Percentiles rank a stretch among this genome's conserved stretches.
Evolutionary conservation across 495 filamentous ascomycete species (phyloP).

Genomic region (Xylaria acuta): DNA sequence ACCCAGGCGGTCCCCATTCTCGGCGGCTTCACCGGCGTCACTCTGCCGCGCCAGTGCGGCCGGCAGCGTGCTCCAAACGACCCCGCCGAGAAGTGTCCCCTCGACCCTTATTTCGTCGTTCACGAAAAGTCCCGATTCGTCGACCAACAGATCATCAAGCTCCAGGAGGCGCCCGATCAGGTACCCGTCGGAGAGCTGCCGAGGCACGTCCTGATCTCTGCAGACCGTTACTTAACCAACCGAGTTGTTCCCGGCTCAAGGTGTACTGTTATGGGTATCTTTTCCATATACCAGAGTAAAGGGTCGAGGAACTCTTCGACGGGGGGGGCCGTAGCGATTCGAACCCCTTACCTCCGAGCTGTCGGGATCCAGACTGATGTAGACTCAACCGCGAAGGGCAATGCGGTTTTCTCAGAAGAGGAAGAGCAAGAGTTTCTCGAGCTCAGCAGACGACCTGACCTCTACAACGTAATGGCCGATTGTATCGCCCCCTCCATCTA

Average conservation of each 20-base stretch:
- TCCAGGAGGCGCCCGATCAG: slow-evolving; percentile 97
- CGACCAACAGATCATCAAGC: slow-evolving; percentile 97
- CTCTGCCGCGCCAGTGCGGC: slow-evolving; percentile 79
- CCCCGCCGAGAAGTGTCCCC: slow-evolving; percentile 72
- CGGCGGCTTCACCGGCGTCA: slow-evolving; percentile 85
- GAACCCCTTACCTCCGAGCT: slow-evolving; percentile 95
- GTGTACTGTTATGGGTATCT: slow-evolving; percentile 96
- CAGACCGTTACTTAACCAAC: slow-evolving; percentile 95
- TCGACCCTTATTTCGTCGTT: slow-evolving; percentile 94
- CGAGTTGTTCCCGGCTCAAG: slow-evolving; percentile 93
- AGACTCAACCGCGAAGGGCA: slow-evolving; percentile 88
- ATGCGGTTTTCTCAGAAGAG: slow-evolving; percentile 85
- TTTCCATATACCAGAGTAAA: slow-evolving; percentile 95
- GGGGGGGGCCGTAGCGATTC: slow-evolving; percentile 84
- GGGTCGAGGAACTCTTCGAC: slow-evolving; percentile 76
- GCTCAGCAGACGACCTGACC: slow-evolving; percentile 85
- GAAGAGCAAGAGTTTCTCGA: slow-evolving; percentile 98
- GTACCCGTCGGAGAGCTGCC: slow-evolving; percentile 97
- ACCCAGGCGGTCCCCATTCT: slow-evolving; percentile 72
- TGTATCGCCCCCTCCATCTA: slow-evolving; percentile 99
- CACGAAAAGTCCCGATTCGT: slow-evolving; percentile 96
- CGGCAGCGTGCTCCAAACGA: slow-evolving; percentile 64
- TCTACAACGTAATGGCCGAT: slow-evolving; percentile 87
- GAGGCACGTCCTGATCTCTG: slow-evolving; percentile 90
- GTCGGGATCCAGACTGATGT: slow-evolving; percentile 90